Percentiles rank a stretch among this genome's conserved stretches.
Evolutionary conservation across 495 filamentous ascomycete genomes (phyloP).

Genomic region (Saxophila tyrrhenica): DNA sequence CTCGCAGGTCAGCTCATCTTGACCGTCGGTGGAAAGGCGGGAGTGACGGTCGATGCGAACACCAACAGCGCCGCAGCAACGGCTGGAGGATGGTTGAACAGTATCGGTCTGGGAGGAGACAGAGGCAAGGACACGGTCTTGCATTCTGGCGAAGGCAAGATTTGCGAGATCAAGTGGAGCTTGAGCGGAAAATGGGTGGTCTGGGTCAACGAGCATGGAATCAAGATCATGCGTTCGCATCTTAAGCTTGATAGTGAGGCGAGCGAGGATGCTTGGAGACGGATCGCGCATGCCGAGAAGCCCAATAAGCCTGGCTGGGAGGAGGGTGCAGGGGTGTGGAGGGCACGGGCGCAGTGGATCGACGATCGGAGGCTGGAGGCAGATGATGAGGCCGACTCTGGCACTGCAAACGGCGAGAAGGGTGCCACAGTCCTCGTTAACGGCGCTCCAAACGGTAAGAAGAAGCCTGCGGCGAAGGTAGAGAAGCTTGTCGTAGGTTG

Average conservation of each 20-base stretch:
- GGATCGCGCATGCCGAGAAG: conserved; percentile 83
- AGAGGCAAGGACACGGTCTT: conserved; percentile 77
- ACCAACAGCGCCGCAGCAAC: conserved; percentile 71
- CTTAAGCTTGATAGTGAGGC: conserved; percentile 67
- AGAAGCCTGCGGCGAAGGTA: conserved; percentile 28
- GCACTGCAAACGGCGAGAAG: neutral
- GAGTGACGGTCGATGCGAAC: conserved; percentile 66
- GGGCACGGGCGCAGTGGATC: conserved; percentile 81
- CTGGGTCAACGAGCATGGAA: conserved; percentile 92
- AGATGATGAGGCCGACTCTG: conserved; percentile 32
- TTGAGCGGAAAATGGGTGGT: conserved; percentile 78
- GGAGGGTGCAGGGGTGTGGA: conserved; percentile 92
- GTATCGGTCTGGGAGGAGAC: conserved; percentile 64
- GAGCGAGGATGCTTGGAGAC: conserved; percentile 79
- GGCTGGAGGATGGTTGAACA: conserved; percentile 81
- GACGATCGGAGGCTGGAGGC: conserved; percentile 66
- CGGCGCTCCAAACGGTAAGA: conserved; percentile 4
- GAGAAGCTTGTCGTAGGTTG: conserved; percentile 89
- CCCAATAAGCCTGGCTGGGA: conserved; percentile 74
- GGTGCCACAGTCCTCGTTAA: neutral
- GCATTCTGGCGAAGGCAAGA: conserved; percentile 84
- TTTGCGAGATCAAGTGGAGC: conserved; percentile 87
- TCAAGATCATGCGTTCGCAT: conserved; percentile 93
- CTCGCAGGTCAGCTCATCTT: conserved; percentile 79
- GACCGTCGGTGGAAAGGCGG: conserved; percentile 69